Percentiles rank a stretch among this genome's conserved stretches.
These are phyloP conservation scores for Clonostachys chloroleuca DNA, from an alignment of 2,329 filamentous ascomycete genomes.

Conservation along the genomic window DNA sequence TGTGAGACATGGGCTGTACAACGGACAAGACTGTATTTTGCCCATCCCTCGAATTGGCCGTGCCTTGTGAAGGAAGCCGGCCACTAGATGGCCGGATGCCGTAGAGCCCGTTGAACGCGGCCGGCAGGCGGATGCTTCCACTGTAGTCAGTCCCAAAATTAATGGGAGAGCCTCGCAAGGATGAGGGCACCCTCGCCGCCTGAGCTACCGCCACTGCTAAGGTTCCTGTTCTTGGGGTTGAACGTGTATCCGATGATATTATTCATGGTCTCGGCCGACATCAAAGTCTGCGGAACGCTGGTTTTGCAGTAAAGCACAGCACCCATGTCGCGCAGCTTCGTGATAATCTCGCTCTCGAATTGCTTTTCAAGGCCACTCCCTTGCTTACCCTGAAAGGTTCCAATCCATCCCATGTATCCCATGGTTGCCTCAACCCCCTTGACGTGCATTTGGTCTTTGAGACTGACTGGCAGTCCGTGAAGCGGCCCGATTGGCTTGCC, in stretches of 20 bases:
- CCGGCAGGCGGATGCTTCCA: constrained; percentile 70
- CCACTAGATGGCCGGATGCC: constrained; percentile 77
- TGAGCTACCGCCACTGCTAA: constrained; percentile 25
- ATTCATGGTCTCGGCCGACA: constrained; percentile 20
- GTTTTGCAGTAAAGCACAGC: constrained; percentile 16
- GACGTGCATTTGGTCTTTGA: constrained; percentile 32
- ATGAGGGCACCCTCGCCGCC: constrained; percentile 29
- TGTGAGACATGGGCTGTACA: constrained; percentile 22
- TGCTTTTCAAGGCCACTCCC: too few relatives aligned
- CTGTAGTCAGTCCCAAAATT: constrained; percentile 72
- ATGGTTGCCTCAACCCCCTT: constrained; percentile 40
- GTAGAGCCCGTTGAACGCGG: constrained; percentile 73
- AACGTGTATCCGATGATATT: constrained; percentile 25
- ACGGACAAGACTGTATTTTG: constrained; percentile 24
- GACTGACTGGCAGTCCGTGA: constrained; percentile 51
- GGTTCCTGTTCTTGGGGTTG: constrained; percentile 24
- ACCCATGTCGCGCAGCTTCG: too few relatives aligned
- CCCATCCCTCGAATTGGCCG: constrained; percentile 26
- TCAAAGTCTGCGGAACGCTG: constrained; percentile 13
- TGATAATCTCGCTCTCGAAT: too few relatives aligned
- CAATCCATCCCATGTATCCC: constrained; percentile 20
- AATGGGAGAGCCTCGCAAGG: constrained; percentile 35
- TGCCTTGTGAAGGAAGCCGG: constrained; percentile 43
- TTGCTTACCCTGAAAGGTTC: too few relatives aligned
- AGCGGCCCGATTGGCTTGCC: constrained; percentile 48